Evolutionary conservation across 208 protist genomes (phyloP).

Genomic region (Naegleria lovaniensis): DNA sequence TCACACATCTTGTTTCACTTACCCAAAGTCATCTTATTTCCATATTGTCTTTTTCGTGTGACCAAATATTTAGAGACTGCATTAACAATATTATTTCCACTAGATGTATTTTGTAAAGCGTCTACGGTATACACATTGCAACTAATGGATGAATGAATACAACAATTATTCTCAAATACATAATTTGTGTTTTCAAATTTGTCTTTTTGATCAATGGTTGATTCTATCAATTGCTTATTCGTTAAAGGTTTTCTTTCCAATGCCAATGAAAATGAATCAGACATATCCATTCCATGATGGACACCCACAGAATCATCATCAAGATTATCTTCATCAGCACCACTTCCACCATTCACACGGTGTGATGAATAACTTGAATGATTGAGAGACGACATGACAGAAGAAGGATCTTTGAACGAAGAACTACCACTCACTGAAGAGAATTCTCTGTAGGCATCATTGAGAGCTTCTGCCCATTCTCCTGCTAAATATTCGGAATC

Average conservation of each 20-base stretch:
- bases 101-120: not conserved
- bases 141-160: not conserved
- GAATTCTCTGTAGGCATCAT: not conserved
- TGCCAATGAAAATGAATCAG: too few species aligned
- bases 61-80: not conserved
- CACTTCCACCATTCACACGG: not conserved
- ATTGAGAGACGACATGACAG: not conserved
- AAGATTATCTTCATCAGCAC: not conserved
- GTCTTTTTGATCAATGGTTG: not conserved
- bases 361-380: not conserved
- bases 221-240: not conserved
- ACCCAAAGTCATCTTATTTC: not conserved
- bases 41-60: not conserved
- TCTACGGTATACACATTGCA: not conserved
- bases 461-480: not conserved
- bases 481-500: not conserved
- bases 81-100: not conserved
- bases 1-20: not conserved
- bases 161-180: not conserved
- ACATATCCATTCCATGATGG: not conserved
- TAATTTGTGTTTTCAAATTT: not conserved
- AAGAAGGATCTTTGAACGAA: not conserved
- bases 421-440: not conserved
- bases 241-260: not conserved
- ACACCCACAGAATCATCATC: not conserved